phyloP scores from a whole-genome alignment of 345 rosid species.

The Gossypium bickii region DNA sequence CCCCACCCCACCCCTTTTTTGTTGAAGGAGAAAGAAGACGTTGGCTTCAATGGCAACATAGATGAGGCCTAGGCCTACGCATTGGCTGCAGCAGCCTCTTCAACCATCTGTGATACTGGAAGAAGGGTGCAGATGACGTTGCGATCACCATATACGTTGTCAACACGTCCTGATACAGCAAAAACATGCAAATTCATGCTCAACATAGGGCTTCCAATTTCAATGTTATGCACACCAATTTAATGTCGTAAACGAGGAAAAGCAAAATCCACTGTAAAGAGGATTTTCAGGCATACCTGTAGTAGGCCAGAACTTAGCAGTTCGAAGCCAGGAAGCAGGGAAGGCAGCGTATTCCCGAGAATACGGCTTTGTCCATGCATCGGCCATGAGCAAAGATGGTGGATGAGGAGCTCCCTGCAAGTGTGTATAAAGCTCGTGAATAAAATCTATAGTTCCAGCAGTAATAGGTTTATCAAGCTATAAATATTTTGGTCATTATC shows the following conservation, averaged over 20 bases:
- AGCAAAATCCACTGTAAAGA: not conserved
- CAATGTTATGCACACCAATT: not conserved
- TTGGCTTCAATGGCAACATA: not conserved
- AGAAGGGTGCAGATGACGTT: slow-evolving; percentile 89
- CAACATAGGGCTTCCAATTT: not conserved
- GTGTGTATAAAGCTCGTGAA: slow-evolving; percentile 14
- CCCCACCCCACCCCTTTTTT: not conserved
- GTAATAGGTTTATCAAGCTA: not conserved
- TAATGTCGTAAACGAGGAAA: not conserved
- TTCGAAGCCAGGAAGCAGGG: slow-evolving; percentile 96
- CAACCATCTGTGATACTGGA: slow-evolving; percentile 52
- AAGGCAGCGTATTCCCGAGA: slow-evolving; percentile 90
- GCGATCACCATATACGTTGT: slow-evolving; percentile 97
- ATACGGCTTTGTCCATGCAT: slow-evolving; percentile 88
- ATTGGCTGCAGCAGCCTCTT: slow-evolving; percentile 81
- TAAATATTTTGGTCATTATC: not conserved
- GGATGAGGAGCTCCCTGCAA: slow-evolving; percentile 98
- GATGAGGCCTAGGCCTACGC: slow-evolving; percentile 47
- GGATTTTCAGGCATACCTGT: slow-evolving; percentile 42
- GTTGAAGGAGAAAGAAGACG: slow-evolving; percentile 8
- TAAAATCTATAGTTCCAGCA: slow-evolving; percentile 3
- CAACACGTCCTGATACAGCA: slow-evolving; percentile 70
- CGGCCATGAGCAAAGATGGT: slow-evolving; percentile 97
- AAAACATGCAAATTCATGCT: not conserved
- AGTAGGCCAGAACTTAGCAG: slow-evolving; percentile 90